Evolutionary conservation across 805 yeast species (phyloP).

Genomic region (Kazachstania africana): DNA sequence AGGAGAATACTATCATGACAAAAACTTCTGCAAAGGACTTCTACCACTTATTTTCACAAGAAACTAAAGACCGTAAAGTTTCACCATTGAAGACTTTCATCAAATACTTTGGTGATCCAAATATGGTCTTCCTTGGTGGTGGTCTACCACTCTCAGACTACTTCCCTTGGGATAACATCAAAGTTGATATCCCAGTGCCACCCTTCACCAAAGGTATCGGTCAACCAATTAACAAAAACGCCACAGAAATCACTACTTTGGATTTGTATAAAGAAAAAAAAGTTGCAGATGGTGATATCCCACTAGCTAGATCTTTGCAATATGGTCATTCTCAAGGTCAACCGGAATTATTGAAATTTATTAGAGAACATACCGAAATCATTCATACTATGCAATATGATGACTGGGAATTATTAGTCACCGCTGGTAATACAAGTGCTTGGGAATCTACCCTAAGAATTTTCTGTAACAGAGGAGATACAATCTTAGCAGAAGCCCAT

Average conservation of each 20-base stretch:
- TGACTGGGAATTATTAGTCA: conserved; percentile 63
- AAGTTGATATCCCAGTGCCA: conserved; percentile 62
- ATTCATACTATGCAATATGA: conserved; percentile 37
- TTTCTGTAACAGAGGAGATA: conserved; percentile 66
- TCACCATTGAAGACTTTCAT: conserved; percentile 81
- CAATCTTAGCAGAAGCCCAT: conserved; percentile 72
- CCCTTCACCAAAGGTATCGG: conserved; percentile 75
- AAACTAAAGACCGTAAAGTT: conserved; percentile 62
- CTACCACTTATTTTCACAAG: conserved; percentile 61
- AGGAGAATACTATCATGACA: no score
- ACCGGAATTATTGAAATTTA: conserved; percentile 51
- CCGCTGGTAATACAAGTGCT: conserved; percentile 83
- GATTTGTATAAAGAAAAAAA: conserved; percentile 29
- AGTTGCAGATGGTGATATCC: conserved; percentile 46
- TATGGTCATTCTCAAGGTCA: conserved; percentile 83
- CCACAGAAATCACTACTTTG: conserved; percentile 22
- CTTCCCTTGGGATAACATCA: conserved; percentile 79
- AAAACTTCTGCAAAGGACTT: conserved; percentile 54
- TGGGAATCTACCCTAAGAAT: conserved; percentile 79
- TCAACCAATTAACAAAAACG: conserved; percentile 29
- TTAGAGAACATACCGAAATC: conserved; percentile 62
- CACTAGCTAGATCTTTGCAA: conserved; percentile 78
- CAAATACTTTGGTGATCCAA: conserved; percentile 61
- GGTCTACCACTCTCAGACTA: conserved; percentile 86
- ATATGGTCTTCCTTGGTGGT: conserved; percentile 83